Evolutionary conservation across 164 flowering plant genomes (phyloP).

Genomic region (Berberis thunbergii): DNA sequence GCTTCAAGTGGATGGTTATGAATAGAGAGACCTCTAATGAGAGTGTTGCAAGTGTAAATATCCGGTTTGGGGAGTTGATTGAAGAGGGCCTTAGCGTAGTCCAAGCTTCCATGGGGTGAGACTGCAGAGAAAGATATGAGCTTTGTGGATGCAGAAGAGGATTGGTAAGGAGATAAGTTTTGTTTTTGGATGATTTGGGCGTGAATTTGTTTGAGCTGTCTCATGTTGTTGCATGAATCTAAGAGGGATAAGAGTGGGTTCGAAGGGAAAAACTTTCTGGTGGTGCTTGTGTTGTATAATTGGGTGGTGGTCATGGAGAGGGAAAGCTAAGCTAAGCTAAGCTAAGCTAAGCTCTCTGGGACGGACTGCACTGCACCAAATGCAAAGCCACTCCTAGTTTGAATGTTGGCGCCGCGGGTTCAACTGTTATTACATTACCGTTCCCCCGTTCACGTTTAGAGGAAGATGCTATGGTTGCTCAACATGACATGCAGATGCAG

Average conservation of each 20-base stretch:
- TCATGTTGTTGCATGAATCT: constrained; percentile 7
- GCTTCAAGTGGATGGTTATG: constrained; percentile 1
- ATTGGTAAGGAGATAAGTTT: constrained; percentile 3
- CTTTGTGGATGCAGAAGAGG: constrained; percentile 2
- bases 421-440: too few species aligned
- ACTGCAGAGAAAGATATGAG: constrained; percentile 3
- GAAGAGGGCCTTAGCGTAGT: constrained; percentile 2
- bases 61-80: constrained; percentile 1
- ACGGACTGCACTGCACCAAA: too few species aligned
- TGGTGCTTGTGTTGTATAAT: background rate
- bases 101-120: constrained; percentile 5
- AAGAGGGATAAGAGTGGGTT: constrained; percentile 1
- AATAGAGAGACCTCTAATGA: constrained; percentile 3
- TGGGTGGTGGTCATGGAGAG: background rate
- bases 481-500: too few species aligned
- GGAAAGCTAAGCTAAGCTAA: background rate
- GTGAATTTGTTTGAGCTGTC: constrained; percentile 3
- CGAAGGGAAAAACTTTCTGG: background rate
- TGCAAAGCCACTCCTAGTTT: too few species aligned
- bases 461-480: too few species aligned
- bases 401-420: too few species aligned
- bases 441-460: too few species aligned
- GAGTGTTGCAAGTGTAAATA: constrained; percentile 2
- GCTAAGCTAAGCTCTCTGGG: too few species aligned
- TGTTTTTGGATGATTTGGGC: constrained; percentile 5